phyloP scores from a whole-genome alignment of 176 grass and related monocot genomes.

The Alloteropsis semialata region DNA sequence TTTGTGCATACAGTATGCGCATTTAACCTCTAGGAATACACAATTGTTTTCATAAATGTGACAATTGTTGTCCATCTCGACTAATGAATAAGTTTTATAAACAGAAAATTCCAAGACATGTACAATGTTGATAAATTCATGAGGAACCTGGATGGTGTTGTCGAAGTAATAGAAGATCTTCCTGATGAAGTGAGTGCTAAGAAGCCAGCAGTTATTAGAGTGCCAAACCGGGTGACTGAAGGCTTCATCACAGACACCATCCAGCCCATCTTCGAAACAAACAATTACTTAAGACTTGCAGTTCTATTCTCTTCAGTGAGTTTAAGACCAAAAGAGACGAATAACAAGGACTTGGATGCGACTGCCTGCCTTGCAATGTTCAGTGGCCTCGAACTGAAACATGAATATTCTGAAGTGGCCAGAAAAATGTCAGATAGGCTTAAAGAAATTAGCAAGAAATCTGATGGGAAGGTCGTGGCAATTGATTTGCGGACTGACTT shows the following conservation, averaged over 20 bases:
- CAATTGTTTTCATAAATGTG: background rate
- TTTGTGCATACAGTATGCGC: background rate
- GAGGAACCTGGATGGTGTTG: slow-evolving; percentile 60
- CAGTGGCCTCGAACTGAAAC: slow-evolving; percentile 62
- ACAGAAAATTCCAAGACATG: slow-evolving; percentile 88
- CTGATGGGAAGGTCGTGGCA: slow-evolving; percentile 51
- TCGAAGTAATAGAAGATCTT: slow-evolving; percentile 53
- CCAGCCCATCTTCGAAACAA: slow-evolving; percentile 66
- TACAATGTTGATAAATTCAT: slow-evolving; percentile 75
- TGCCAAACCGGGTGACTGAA: slow-evolving; percentile 66
- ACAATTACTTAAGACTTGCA: slow-evolving; percentile 66
- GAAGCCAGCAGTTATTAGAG: slow-evolving; percentile 65
- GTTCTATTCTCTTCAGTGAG: slow-evolving; percentile 67
- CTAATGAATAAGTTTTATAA: slow-evolving; percentile 21
- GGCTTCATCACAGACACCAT: slow-evolving; percentile 64
- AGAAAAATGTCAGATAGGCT: slow-evolving; percentile 65
- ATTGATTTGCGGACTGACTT: slow-evolving; percentile 66
- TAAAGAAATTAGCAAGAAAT: slow-evolving; percentile 60
- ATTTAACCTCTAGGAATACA: slow-evolving; percentile 4
- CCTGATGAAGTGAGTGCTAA: slow-evolving; percentile 59
- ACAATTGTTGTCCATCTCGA: background rate
- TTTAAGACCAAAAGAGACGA: slow-evolving; percentile 50
- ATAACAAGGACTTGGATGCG: slow-evolving; percentile 60
- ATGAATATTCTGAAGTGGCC: slow-evolving; percentile 53
- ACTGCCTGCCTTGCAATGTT: slow-evolving; percentile 86